These are phyloP conservation scores for Lactarius sp. DNA, from an alignment of 768 basidiomycete species.

Conservation along the genomic window DNA sequence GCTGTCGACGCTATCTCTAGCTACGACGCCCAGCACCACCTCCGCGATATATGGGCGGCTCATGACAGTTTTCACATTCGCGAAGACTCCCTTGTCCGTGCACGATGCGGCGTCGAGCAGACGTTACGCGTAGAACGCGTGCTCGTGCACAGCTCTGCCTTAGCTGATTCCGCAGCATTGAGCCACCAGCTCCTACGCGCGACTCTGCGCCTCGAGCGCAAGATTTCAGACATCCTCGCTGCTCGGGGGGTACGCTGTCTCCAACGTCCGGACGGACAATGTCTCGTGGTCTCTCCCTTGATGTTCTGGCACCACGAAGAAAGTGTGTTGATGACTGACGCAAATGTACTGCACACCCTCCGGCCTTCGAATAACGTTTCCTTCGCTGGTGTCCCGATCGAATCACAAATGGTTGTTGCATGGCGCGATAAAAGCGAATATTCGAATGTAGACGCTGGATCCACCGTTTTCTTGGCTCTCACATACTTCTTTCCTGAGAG, in stretches of 20 bases:
- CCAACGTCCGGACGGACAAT: constrained; percentile 46
- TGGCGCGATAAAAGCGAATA: constrained; percentile 57
- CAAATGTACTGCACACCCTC: constrained; percentile 56
- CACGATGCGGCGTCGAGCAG: constrained; percentile 62
- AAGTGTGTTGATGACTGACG: constrained; percentile 46
- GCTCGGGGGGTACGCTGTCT: constrained; percentile 49
- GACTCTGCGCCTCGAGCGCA: constrained; percentile 58
- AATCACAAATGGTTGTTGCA: constrained; percentile 72
- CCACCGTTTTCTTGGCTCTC: constrained; percentile 66
- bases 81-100: constrained; percentile 66
- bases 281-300: constrained; percentile 69
- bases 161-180: constrained; percentile 48
- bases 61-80: constrained; percentile 58
- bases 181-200: constrained; percentile 58
- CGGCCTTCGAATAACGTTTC: constrained; percentile 49
- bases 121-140: constrained; percentile 76
- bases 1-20: constrained; percentile 49
- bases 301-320: constrained; percentile 71
- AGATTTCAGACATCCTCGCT: constrained; percentile 44
- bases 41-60: constrained; percentile 68
- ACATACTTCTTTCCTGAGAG: constrained; percentile 80
- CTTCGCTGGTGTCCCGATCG: constrained; percentile 59
- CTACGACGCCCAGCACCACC: constrained; percentile 53
- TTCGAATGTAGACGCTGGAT: constrained; percentile 45
- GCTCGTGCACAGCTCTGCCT: constrained; percentile 54